Conservation (phyloP, 495 filamentous ascomycete genomes). For the Lasiosphaeria miniovina region DNA sequence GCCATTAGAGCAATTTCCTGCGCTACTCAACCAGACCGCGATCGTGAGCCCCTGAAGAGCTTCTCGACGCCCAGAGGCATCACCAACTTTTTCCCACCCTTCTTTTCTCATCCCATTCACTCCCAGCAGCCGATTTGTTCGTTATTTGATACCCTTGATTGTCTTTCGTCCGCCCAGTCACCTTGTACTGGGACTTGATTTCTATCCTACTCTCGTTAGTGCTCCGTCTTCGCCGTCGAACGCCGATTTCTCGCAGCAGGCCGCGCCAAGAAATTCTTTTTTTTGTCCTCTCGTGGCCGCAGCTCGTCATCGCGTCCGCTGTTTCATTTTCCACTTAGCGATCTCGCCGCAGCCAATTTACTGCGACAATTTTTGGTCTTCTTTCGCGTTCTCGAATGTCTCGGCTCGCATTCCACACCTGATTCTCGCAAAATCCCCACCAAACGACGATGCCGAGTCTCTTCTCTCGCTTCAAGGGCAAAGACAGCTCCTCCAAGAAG, state of each 20-base stretch:
- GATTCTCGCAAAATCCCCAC: slow-evolving; percentile 15
- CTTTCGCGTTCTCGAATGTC: slow-evolving; percentile 13
- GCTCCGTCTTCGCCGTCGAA: not conserved
- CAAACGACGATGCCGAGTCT: slow-evolving; percentile 54
- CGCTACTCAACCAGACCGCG: slow-evolving; percentile 13
- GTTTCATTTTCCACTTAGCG: slow-evolving; percentile 1
- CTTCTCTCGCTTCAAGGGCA: slow-evolving; percentile 72
- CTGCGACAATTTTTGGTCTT: slow-evolving; percentile 4
- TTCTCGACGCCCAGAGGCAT: slow-evolving; percentile 18
- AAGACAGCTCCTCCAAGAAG: slow-evolving; percentile 60
- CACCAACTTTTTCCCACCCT: slow-evolving; percentile 13
- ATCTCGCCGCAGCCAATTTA: slow-evolving; percentile 9
- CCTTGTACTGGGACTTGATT: too few species aligned
- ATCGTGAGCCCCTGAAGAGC: slow-evolving; percentile 25
- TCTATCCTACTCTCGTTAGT: not conserved
- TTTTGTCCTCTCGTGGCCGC: not conserved
- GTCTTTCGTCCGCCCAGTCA: not conserved
- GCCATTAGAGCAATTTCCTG: slow-evolving; percentile 33
- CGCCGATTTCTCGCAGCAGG: not conserved
- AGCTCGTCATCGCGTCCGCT: too few species aligned
- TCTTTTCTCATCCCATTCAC: slow-evolving; percentile 5
- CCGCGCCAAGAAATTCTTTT: slow-evolving; percentile 1
- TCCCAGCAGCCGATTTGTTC: slow-evolving; percentile 9
- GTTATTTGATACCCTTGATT: slow-evolving; percentile 18
- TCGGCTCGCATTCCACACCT: slow-evolving; percentile 18